Percentiles rank a stretch among this genome's conserved stretches.
Evolutionary conservation across 768 basidiomycete species (phyloP).

Genomic region (Boletus speciosus): DNA sequence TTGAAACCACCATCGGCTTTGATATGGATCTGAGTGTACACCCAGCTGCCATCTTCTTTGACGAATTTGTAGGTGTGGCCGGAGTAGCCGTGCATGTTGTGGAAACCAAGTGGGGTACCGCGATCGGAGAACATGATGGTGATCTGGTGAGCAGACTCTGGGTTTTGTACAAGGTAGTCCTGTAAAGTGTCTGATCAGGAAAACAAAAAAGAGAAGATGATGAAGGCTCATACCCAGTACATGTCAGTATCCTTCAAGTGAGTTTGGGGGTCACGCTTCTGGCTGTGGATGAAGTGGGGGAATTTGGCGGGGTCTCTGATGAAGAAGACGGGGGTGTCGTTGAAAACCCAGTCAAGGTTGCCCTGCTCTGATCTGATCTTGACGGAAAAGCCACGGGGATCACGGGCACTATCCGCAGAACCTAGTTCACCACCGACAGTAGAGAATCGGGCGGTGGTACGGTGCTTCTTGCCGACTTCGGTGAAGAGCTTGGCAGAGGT

Average conservation of each 20-base stretch:
- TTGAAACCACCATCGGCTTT: constrained; percentile 78
- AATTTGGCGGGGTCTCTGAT: constrained; percentile 86
- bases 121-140: constrained; percentile 95
- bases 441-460: constrained; percentile 82
- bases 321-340: constrained; percentile 92
- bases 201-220: not conserved
- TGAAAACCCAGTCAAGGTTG: constrained; percentile 90
- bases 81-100: constrained; percentile 87
- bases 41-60: constrained; percentile 79
- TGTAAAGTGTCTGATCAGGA: constrained; percentile 28
- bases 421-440: constrained; percentile 90
- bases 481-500: constrained; percentile 69
- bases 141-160: constrained; percentile 85
- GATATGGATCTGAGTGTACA: constrained; percentile 86
- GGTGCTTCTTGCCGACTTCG: constrained; percentile 63
- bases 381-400: constrained; percentile 90
- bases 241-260: constrained; percentile 84
- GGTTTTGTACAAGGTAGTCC: constrained; percentile 88
- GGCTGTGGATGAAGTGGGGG: constrained; percentile 92
- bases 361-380: constrained; percentile 90
- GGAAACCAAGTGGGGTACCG: constrained; percentile 87
- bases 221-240: constrained; percentile 61
- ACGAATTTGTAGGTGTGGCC: constrained; percentile 90
- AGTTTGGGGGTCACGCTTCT: constrained; percentile 88
- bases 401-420: constrained; percentile 88